A percentile compares a stretch with the other conserved stretches of the same genome.
phyloP scores from a whole-genome alignment of 208 protist species.

The Trypanosoma brucei region DNA sequence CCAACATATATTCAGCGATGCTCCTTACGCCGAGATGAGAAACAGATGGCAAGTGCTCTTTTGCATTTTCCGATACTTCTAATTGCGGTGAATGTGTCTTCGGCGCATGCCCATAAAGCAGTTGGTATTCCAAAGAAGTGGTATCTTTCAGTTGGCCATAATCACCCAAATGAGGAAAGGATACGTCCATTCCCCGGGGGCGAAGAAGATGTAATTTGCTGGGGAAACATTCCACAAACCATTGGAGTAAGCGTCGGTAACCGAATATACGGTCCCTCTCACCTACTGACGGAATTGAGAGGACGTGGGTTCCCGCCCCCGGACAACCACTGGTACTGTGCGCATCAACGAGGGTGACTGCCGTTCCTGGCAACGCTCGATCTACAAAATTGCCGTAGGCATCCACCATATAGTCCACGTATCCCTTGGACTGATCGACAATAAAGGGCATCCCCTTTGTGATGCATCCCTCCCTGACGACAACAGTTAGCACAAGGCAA shows the following conservation, averaged over 20 bases:
- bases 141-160: conserved; percentile 75
- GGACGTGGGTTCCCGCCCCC: conserved; percentile 65
- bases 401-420: conserved; percentile 73
- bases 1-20: conserved; percentile 23
- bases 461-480: conserved; percentile 79
- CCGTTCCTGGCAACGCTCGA: conserved; percentile 69
- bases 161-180: conserved; percentile 79
- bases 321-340: conserved; percentile 79
- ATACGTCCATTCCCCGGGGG: conserved; percentile 70
- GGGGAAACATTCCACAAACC: conserved; percentile 79
- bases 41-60: conserved; percentile 1
- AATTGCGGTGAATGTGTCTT: not conserved
- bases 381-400: conserved; percentile 67
- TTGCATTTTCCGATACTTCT: not conserved
- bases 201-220: conserved; percentile 57
- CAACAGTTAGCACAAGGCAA: conserved; percentile 59
- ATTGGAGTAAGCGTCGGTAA: conserved; percentile 79
- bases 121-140: conserved; percentile 62
- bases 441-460: conserved; percentile 79
- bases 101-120: conserved; percentile 63
- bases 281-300: conserved; percentile 48
- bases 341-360: conserved; percentile 79
- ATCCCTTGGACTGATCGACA: conserved; percentile 78
- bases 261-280: conserved; percentile 52
- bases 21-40: conserved; percentile 9